Conservation (phyloP, 768 basidiomycete genomes). For the Megacollybia marginata region DNA sequence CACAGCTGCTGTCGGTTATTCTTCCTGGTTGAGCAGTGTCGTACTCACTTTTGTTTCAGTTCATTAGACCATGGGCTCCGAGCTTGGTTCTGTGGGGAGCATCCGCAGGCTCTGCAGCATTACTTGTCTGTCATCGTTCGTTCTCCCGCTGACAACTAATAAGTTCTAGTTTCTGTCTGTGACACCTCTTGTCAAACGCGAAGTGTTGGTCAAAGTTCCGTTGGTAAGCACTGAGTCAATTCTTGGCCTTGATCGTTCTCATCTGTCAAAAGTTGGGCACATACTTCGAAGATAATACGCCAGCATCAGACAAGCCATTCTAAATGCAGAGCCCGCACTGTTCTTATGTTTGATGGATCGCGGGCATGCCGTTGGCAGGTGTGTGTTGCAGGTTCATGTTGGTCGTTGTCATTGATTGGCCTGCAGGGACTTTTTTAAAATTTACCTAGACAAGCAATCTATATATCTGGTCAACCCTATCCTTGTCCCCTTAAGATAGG, state of each 20-base stretch:
- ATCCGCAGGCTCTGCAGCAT: constrained; percentile 56
- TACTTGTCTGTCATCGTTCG: constrained; percentile 45
- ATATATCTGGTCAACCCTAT: neutral
- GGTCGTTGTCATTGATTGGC: no score
- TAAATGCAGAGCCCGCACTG: constrained; percentile 22
- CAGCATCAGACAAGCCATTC: constrained; percentile 80
- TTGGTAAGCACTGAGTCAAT: constrained; percentile 41
- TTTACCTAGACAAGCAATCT: no score
- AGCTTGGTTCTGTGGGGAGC: constrained; percentile 65
- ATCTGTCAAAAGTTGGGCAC: constrained; percentile 42
- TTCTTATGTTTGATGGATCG: no score
- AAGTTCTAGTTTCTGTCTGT: constrained; percentile 61
- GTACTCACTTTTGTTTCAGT: constrained; percentile 21
- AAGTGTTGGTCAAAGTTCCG: constrained; percentile 65
- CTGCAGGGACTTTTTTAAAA: no score
- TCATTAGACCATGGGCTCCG: constrained; percentile 49
- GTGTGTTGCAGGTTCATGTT: no score
- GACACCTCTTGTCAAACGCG: constrained; percentile 77
- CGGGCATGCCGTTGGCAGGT: no score
- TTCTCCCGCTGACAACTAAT: constrained; percentile 2
- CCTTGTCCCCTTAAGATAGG: neutral
- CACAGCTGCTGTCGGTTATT: no score
- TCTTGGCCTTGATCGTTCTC: neutral
- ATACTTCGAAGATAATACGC: constrained; percentile 76
- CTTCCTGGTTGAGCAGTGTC: no score